A percentile compares a stretch with the other conserved stretches of the same genome.
Conservation (phyloP, 139 green algal species). For the Yamagishiella unicocca region DNA sequence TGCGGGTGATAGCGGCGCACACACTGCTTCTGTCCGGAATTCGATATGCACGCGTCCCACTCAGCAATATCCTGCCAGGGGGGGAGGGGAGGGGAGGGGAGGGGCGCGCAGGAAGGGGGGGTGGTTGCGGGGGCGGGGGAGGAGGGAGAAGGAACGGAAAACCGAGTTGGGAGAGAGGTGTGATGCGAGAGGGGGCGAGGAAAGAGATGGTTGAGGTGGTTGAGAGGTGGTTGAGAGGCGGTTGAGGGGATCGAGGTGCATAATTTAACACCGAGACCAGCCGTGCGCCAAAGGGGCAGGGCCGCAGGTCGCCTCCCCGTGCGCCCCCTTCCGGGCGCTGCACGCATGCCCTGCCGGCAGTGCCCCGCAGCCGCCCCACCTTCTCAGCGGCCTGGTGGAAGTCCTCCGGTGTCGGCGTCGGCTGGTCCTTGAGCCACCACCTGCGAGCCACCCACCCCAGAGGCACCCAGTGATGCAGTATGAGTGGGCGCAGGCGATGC, state of each 20-base stretch:
- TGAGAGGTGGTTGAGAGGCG: too few relatives aligned
- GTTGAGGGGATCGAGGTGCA: too few relatives aligned
- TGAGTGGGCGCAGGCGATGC: too few relatives aligned
- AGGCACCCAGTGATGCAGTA: too few relatives aligned
- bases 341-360: too few relatives aligned
- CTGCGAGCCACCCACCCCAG: constrained; percentile 30
- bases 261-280: too few relatives aligned
- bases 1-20: constrained; percentile 69
- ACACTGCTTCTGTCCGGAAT: constrained; percentile 42
- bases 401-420: constrained; percentile 47
- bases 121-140: not conserved
- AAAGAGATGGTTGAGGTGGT: too few relatives aligned
- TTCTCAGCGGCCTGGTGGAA: constrained; percentile 53
- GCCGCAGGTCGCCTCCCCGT: too few relatives aligned
- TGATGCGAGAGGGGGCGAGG: too few relatives aligned
- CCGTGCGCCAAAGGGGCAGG: too few relatives aligned
- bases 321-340: too few relatives aligned
- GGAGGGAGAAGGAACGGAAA: not conserved
- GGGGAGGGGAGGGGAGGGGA: not conserved
- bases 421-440: constrained; percentile 66
- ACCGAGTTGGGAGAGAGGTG: too few relatives aligned
- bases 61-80: constrained; percentile 52
- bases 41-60: constrained; percentile 52
- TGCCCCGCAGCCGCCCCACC: not conserved
- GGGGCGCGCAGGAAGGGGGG: not conserved